Evolutionary conservation across 1,139 yeast species (phyloP), one percentile per base, ranked within the genome.

Genomic region (Geotrichum histeridarum): DNA sequence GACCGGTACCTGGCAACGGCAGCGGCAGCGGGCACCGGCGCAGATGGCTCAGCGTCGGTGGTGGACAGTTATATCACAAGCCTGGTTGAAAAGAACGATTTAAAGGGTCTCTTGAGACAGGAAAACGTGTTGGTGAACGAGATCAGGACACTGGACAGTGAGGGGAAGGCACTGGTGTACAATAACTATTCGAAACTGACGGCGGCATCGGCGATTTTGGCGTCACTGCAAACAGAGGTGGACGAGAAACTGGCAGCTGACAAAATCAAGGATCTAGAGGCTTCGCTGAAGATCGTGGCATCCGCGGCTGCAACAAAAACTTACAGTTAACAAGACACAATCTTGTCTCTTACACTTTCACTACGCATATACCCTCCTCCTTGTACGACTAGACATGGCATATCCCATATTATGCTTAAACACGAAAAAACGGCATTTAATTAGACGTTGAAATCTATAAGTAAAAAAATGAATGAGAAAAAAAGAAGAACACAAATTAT

Each of bases 91-190:
- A 61, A 61, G n/a, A 54, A 57, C 54, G 64, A 63, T 27, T 56
- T 70, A 30, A 60, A 63, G 53, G 62, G 59, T 8, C 61, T 73
- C 15, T 57, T 72, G 27, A 59, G 58, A 52, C 61, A 63, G 8
- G 73, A 68, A 43, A 70, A 67, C 55, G 61, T 62, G 51, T 63
- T 73, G 48, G 58, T 64, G 37, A 63, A 61, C 35, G 75, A 73
- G 42, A 64, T 72, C 33, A 61, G 69, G 30, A 65, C 69, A 4
- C 63, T 74, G 33, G 73, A 73, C 42, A 70, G 74, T 50, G 76
- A 73, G 51, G 74, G 73, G 48, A 74, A 74, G 58, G 74, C 77
- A 15, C 64, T 74, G 32, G 76, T 74, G 1, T 74, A 74, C 59
- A 73, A 74, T 59, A 74, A 74, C 57, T 74, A 74, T 62, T 67